Evolutionary conservation across 2,329 filamentous ascomycete species (phyloP), one percentile per base, ranked within the genome.

Genomic region (Aspergillus sp.): DNA sequence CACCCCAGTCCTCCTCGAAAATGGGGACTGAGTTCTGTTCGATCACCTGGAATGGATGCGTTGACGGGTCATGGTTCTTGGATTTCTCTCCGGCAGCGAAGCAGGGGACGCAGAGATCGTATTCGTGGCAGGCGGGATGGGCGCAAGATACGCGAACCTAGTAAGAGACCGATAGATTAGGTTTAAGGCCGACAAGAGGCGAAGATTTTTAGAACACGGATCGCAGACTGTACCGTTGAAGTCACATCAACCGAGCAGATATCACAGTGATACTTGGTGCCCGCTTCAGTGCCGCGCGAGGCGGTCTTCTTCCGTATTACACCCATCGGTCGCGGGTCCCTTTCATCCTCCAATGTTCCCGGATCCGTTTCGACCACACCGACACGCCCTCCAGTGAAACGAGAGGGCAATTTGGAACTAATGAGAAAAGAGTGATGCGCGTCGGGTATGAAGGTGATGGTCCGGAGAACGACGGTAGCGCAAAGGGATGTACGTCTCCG

Each of bases 21-120:
- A 99, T 98, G 1, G 95, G 95, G 53, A 99, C 96, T 0, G 94
- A 97, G 73, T 99, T 97, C 72, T 98, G 95, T 76, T 99, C 95
- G 66, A 99, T 97, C 36, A 99, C 95, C 64, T 91, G 90, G 76
- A 89, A 99, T 13, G 91, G 83, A 78, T 99, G 95, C 12, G 90
- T 91, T 5, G 88, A 85, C 7, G 95, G 94, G 67, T 96, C 89
- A 76, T 99, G 95, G 58, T 90, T 88, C 69, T 91, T 91, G 64
- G 91, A 91, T 49, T 85, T 83, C 70, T 91, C 87, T 65, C 92
- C 94, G 66, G 90, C 88, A 36, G 91, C 85, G 77, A 99, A 99
- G 78, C 95, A 99, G 57, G 91, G 89, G 39, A 99, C 95, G 75
- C 95, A 99, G 55, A 99, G 88, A 74, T 99, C 95, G 76, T 97